Base-by-base conservation (phyloP, 371 early-diverging fungal species). In the Capniomyces stellatus region DNA sequence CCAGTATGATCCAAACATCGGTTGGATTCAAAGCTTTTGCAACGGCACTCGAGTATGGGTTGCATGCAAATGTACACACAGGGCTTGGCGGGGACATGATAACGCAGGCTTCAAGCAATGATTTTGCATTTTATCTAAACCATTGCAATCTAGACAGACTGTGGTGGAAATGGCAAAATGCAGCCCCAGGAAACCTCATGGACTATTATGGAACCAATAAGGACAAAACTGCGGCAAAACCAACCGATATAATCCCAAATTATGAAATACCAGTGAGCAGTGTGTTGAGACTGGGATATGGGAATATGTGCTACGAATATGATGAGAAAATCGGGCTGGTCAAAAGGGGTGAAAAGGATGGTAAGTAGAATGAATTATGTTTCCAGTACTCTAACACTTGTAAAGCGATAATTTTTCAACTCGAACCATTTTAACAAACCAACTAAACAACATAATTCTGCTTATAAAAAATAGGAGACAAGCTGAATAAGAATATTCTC, bases 141-240 rank as follows among this genome's bases (percentile, higher is more conserved):
- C 75, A 74, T 39, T 67, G 66, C 21, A 63, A 69, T 28, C 42
- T 74, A 8, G 75, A 74, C 54, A 66, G 67, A 18, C 44, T 74
- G 43, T 75, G 70, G 66, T 59, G 56, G 54, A 54, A 58, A 28
- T 74, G 67, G 67, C 74, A 74, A 54, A 57, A 59, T 52, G 24
- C 29, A 13, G 55, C 58, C 51, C 64, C 69, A 2, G 66, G 58
- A 24, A 70, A 60, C 73, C 71, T 70, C 48, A 56, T 69, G 27
- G 60, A 42, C 15, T 58, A 58, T 39, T 19, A 35, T 21, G 57
- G 57, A 3, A 8, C 23, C 18, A 27, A 31, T 10, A 28, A 21
- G 2, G 27, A 57, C 8, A 52, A 52, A 54, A 22, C 49, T 6
- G 12, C 10, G 6, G 35, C 35, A 12, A 3, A 6, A 39, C 61